Percentiles rank a stretch among this genome's conserved stretches.
phyloP scores from a whole-genome alignment of 2,329 filamentous ascomycete genomes.

The Mycosphaerella sp. region DNA sequence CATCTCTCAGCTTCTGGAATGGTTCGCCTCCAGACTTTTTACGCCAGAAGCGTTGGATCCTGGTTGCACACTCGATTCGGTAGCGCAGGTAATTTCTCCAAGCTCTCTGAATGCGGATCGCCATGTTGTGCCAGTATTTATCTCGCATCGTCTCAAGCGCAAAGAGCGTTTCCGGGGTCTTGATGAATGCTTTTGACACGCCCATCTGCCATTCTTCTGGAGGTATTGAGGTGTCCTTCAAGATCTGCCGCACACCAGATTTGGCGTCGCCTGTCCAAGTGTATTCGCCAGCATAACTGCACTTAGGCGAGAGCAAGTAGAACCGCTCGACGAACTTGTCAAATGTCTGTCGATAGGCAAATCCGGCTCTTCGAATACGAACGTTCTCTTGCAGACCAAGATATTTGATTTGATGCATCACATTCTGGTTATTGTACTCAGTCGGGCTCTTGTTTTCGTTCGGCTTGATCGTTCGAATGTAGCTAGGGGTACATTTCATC shows the following conservation, averaged over 20 bases:
- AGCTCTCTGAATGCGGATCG: conserved; percentile 90
- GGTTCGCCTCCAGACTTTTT: conserved; percentile 87
- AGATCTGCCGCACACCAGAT: conserved; percentile 81
- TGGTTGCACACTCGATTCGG: conserved; percentile 81
- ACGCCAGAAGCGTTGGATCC: conserved; percentile 93
- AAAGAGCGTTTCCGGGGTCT: conserved; percentile 93
- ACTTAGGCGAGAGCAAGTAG: conserved; percentile 88
- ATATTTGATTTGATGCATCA: conserved; percentile 98
- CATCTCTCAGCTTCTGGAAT: conserved; percentile 79
- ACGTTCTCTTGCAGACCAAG: conserved; percentile 99
- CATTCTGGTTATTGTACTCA: conserved; percentile 87
- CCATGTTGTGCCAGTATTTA: conserved; percentile 99
- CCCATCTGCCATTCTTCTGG: conserved; percentile 96
- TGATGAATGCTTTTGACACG: conserved; percentile 95
- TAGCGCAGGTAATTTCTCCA: conserved; percentile 96
- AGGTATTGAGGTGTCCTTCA: conserved; percentile 94
- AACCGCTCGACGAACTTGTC: conserved; percentile 98
- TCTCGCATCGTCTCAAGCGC: conserved; percentile 97
- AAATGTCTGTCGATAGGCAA: conserved; percentile 93
- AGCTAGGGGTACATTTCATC: conserved; percentile 96
- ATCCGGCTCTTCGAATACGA: conserved; percentile 89
- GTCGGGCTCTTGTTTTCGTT: conserved; percentile 97
- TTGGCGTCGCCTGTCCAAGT: conserved; percentile 88
- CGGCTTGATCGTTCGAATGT: conserved; percentile 98
- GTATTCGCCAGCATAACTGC: conserved; percentile 94